A percentile compares a stretch with the other conserved stretches of the same genome.
Conservation (phyloP, 2,329 filamentous ascomycete species). For the Curvularia lunata region DNA sequence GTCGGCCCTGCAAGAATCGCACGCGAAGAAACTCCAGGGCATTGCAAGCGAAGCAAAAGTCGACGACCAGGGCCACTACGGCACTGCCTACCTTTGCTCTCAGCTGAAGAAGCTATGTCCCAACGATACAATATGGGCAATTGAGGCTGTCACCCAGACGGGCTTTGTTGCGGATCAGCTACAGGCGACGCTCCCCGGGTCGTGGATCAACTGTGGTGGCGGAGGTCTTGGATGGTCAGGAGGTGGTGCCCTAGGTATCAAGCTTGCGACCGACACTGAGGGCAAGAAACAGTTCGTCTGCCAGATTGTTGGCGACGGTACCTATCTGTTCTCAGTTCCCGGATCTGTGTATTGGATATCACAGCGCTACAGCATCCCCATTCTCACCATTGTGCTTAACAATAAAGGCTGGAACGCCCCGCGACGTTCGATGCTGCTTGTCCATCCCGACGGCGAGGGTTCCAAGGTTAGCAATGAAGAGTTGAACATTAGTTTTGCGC, state of each 20-base stretch:
- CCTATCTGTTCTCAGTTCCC: conserved; percentile 70
- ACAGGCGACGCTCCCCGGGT: conserved; percentile 69
- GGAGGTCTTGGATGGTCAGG: conserved; percentile 83
- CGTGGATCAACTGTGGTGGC: conserved; percentile 82
- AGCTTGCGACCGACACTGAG: conserved; percentile 67
- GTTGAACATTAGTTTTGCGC: conserved; percentile 70
- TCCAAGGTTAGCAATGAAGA: conserved; percentile 67
- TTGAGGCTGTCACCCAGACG: conserved; percentile 80
- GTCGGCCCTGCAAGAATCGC: conserved; percentile 61
- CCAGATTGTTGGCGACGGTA: conserved; percentile 69
- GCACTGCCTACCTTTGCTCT: conserved; percentile 63
- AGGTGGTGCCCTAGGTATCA: conserved; percentile 75
- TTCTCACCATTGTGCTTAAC: conserved; percentile 71
- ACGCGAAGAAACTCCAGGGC: conserved; percentile 64
- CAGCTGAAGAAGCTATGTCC: conserved; percentile 65
- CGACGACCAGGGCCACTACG: conserved; percentile 67
- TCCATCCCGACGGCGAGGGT: conserved; percentile 69
- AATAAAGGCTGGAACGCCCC: conserved; percentile 77
- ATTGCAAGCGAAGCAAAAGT: conserved; percentile 67
- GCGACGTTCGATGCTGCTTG: conserved; percentile 64
- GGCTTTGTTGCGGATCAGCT: conserved; percentile 73
- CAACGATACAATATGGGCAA: conserved; percentile 72
- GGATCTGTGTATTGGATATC: conserved; percentile 73
- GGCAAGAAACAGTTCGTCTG: conserved; percentile 50
- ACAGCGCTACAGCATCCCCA: conserved; percentile 68